Evolutionary conservation across 2,329 filamentous ascomycete genomes (phyloP), one percentile per base, ranked within the genome.

Genomic region (Colletotrichum viniferum): DNA sequence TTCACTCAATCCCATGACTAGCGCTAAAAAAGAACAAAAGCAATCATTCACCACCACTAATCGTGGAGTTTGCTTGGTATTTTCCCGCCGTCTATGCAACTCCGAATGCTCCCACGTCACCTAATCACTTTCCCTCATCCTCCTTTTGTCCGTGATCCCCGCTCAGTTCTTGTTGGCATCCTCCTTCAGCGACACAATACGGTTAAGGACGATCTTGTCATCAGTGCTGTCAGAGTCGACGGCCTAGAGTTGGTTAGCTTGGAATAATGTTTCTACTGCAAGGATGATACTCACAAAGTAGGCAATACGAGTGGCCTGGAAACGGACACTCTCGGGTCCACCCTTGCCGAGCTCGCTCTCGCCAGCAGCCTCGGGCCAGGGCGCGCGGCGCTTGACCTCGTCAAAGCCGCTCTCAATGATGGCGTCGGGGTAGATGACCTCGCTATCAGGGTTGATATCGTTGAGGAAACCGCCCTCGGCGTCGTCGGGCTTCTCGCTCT

Each of bases 141-240:
- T 63, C 10, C 28, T 28, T 24, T 32, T 14, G 7, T 30, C 32
- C 48, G 24, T 38, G n/a, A 32, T 34, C 21, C 14, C 26, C 28
- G 18, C 5, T 52, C 43, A 75, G 38, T 74, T 78, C 88, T 96
- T 96, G 71, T 92, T 92, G n/a, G 90, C 87, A 81, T 97, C 95
- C 85, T 98, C 96, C 87, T 98, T 98, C 81, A 98, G 85, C 63
- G 94, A 95, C 26, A 98, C 96, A 81, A 98, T 98, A 67, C 95
- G 91, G 86, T 98, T 98, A 34, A 98, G 86, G 63, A 98, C 91
- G 78, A 98, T 88, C 83, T 93, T 95, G n/a, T 95, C 94, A 36
- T 92, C 91, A 1, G 92, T 94, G 75, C 92, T 94, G 80, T 98
- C 95, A 65, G 90, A 91, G 82, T 98, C 96, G 83, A 97, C 88